These are phyloP conservation scores for Sporothrix brasiliensis DNA, from an alignment of 2,329 filamentous ascomycete genomes.

Conservation along the genomic window DNA sequence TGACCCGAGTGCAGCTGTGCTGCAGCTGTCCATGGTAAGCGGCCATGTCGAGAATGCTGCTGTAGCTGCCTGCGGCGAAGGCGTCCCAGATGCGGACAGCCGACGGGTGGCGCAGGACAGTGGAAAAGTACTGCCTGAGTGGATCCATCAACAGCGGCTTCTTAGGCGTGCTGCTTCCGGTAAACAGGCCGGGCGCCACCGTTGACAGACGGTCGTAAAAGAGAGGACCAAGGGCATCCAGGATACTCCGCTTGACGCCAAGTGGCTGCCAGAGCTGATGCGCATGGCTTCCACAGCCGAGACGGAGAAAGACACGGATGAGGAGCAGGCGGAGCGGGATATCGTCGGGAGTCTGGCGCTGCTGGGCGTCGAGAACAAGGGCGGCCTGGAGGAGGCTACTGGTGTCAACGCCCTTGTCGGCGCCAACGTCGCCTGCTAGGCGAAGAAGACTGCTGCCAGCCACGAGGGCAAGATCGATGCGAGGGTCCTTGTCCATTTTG, in stretches of 20 bases:
- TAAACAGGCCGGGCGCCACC: conserved; percentile 51
- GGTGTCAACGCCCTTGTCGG: conserved; percentile 36
- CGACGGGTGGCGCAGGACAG: conserved; percentile 46
- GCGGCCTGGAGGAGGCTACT: conserved; percentile 53
- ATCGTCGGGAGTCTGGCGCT: conserved; percentile 51
- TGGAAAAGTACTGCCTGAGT: conserved; percentile 51
- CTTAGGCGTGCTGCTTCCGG: conserved; percentile 37
- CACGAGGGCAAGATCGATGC: conserved; percentile 43
- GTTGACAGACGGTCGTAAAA: conserved; percentile 60
- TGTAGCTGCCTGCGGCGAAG: conserved; percentile 55
- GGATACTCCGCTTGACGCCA: conserved; percentile 60
- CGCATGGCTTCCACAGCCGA: conserved; percentile 55
- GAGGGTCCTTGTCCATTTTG: conserved; percentile 42
- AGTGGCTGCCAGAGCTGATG: conserved; percentile 55
- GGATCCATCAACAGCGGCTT: conserved; percentile 46
- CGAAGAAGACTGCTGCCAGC: conserved; percentile 42
- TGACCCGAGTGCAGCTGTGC: conserved; percentile 55
- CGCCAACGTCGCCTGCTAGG: conserved; percentile 38
- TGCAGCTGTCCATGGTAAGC: conserved; percentile 50
- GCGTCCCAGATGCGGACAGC: conserved; percentile 53
- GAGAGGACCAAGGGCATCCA: conserved; percentile 58
- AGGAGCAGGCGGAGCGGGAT: conserved; percentile 54
- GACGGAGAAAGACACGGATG: conserved; percentile 54
- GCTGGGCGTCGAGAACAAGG: conserved; percentile 54
- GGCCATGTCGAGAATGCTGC: conserved; percentile 54